phyloP scores from a whole-genome alignment of 164 flowering plant species.

The grape (Vitis vinifera) region DNA sequence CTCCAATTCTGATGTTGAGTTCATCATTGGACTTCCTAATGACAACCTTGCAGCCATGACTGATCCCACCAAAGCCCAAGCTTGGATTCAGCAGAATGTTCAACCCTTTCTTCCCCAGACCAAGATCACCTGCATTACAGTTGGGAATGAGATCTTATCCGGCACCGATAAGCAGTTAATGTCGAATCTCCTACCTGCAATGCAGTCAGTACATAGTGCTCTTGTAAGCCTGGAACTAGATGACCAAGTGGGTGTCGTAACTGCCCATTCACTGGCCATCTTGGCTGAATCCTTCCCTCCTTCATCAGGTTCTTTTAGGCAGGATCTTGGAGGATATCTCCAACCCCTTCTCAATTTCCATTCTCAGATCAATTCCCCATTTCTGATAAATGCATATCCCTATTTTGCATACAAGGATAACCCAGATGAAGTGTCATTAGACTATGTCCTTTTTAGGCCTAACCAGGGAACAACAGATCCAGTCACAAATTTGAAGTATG shows the following conservation, averaged over 20 bases:
- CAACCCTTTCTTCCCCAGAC: constrained; percentile 54
- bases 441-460: constrained; percentile 70
- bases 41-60: constrained; percentile 50
- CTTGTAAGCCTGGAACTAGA: constrained; percentile 55
- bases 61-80: constrained; percentile 50
- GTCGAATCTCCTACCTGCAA: constrained; percentile 66
- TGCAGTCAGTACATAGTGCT: constrained; percentile 58
- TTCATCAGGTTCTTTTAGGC: constrained; percentile 65
- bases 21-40: constrained; percentile 64
- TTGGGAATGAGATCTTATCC: constrained; percentile 75
- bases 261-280: constrained; percentile 71
- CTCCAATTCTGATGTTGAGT: constrained; percentile 59
- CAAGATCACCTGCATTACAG: constrained; percentile 55
- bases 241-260: constrained; percentile 57
- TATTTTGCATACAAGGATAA: constrained; percentile 78
- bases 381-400: constrained; percentile 88
- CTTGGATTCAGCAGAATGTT: constrained; percentile 57
- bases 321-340: constrained; percentile 50
- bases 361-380: constrained; percentile 62
- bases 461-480: constrained; percentile 57
- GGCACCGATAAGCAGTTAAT: constrained; percentile 32
- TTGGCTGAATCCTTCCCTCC: constrained; percentile 75
- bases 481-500: constrained; percentile 64
- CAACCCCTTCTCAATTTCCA: constrained; percentile 65
- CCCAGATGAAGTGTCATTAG: constrained; percentile 48